Conservation (phyloP, 352 stramenopile species). For the Pythium diclinum region DNA sequence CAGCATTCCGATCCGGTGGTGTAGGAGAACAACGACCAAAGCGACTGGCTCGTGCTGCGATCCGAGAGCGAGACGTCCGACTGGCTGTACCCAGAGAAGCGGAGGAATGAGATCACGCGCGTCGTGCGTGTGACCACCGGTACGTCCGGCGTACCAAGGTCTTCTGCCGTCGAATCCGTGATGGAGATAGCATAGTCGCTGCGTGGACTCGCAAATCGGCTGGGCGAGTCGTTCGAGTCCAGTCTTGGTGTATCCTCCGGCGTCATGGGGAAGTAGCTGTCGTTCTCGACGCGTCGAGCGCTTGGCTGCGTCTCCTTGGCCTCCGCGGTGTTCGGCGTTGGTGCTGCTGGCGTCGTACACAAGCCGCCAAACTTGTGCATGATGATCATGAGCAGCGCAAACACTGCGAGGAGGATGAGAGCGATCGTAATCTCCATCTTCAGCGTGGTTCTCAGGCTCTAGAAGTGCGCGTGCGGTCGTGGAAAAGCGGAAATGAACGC, state of each 20-base stretch:
- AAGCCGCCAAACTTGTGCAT: slow-evolving; percentile 17
- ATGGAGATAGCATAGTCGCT: slow-evolving; percentile 16
- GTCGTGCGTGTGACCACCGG: background rate
- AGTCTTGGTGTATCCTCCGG: background rate
- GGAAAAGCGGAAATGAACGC: slow-evolving; percentile 10
- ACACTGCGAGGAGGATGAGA: background rate
- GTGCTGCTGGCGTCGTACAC: background rate
- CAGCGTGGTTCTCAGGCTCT: background rate
- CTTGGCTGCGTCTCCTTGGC: background rate
- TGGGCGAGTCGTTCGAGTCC: background rate
- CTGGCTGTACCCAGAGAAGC: slow-evolving; percentile 23
- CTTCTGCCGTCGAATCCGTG: background rate
- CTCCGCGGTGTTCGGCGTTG: background rate
- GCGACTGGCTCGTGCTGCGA: slow-evolving; percentile 15
- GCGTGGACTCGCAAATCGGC: background rate
- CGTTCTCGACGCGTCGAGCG: background rate
- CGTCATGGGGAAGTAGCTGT: background rate
- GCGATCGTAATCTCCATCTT: slow-evolving; percentile 11
- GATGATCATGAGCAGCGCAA: slow-evolving; percentile 20
- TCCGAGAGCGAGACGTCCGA: slow-evolving; percentile 18
- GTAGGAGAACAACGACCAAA: slow-evolving; percentile 8
- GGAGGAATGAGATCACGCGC: slow-evolving; percentile 20
- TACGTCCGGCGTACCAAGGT: background rate
- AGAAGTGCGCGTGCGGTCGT: background rate
- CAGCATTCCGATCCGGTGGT: slow-evolving; percentile 7